Conservation (phyloP, 495 filamentous ascomycete genomes). For the Neurospora sp. region DNA sequence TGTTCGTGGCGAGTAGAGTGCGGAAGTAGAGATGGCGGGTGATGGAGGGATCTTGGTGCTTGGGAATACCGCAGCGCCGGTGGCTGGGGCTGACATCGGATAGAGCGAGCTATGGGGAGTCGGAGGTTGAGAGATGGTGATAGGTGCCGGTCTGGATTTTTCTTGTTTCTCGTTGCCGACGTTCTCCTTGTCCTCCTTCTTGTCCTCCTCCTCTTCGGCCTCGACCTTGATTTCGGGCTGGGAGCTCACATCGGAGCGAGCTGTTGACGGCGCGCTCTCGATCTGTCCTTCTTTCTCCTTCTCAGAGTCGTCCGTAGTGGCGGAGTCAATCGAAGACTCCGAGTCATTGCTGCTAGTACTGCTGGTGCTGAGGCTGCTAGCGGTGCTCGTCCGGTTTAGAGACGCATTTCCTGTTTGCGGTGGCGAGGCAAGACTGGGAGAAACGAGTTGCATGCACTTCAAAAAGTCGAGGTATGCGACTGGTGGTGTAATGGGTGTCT, state of each 20-base stretch:
- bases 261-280: slow-evolving; percentile 44
- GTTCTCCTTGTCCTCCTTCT: not conserved
- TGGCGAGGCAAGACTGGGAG: slow-evolving; percentile 45
- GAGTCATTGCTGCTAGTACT: slow-evolving; percentile 22
- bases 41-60: slow-evolving; percentile 51
- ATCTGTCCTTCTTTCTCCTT: slow-evolving; percentile 24
- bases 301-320: slow-evolving; percentile 24
- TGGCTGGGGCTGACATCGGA: slow-evolving; percentile 50
- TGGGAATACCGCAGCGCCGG: slow-evolving; percentile 34
- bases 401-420: slow-evolving; percentile 28
- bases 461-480: slow-evolving; percentile 88
- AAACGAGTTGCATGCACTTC: slow-evolving; percentile 52
- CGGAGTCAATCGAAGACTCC: not conserved
- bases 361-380: slow-evolving; percentile 17
- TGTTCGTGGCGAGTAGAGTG: slow-evolving; percentile 31
- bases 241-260: slow-evolving; percentile 45
- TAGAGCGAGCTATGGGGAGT: slow-evolving; percentile 32
- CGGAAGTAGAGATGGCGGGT: slow-evolving; percentile 41
- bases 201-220: slow-evolving; percentile 16
- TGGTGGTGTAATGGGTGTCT: slow-evolving; percentile 88
- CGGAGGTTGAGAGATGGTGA: slow-evolving; percentile 25
- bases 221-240: slow-evolving; percentile 39
- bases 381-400: slow-evolving; percentile 28
- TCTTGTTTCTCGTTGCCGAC: slow-evolving; percentile 6
- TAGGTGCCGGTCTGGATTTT: slow-evolving; percentile 16